Base-by-base conservation (phyloP, 768 basidiomycete genomes). In the Russula sp. region DNA sequence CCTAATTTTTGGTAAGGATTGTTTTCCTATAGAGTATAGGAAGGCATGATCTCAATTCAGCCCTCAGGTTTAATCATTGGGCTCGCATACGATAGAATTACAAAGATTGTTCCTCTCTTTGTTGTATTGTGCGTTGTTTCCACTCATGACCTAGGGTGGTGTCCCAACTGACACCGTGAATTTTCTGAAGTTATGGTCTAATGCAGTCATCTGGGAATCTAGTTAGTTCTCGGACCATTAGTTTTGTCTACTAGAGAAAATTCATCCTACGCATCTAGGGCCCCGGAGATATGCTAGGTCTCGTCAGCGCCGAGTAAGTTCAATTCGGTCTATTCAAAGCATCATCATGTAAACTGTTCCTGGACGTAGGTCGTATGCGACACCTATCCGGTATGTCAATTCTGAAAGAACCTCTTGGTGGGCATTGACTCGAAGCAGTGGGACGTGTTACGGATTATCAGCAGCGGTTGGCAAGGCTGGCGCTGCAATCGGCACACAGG, bases 171-270 rank as follows among this genome's bases (percentile, higher is more conserved):
- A 58, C 53, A 18, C 18, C 14, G 42, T 38, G 39, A 51, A 7
- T 60, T 7, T 34, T 18, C n/a, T 11, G 38, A 41, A 85, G 83
- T 65, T 88, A 86, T 70, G 87, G 84, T 2, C 73, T 87, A 57
- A 86, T 88, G 86, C 83, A 87, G 66, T 86, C 83, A 3, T 80
- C 78, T 48, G 86, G 86, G n/a, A 88, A 88, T 67, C 51, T 87
- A 73, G 59, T 60, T 46, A 47, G 51, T 53, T 4, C 36, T 32
- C 25, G 29, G 8, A n/a, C 16, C 18, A 25, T 18, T 5, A 16
- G 13, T 18, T 29, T 29, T 60, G 36, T 35, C 43, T 45, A 7
- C 43, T 35, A 29, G 35, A 46, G 25, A 35, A 53, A 39, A 39
- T 43, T 47, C 29, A 52, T 38, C 20, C 8, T 42, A 13, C 32